Evolutionary conservation across 2,329 filamentous ascomycete species (phyloP), one percentile per base, ranked within the genome.

Genomic region (Diaporthe australafricana): DNA sequence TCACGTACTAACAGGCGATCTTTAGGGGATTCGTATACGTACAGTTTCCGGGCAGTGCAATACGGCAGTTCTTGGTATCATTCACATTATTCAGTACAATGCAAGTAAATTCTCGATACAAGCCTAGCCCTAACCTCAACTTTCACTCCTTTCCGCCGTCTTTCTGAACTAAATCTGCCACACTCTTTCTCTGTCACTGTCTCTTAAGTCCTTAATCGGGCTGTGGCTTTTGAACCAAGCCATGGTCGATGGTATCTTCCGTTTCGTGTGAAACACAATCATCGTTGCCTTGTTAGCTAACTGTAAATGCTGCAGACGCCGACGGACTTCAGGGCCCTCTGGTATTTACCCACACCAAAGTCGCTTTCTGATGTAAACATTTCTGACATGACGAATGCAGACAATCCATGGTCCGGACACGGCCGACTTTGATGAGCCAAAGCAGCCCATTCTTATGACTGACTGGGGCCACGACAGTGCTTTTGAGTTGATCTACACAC

Each of bases 271-370:
- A 35, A 12, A 22, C 17, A 5, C 16, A 7, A 17, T 35, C n/a
- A 2, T 35, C 7, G 16, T 5, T 30, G 3, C 40, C 7, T 40
- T 47, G 25, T 17, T 20, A 5, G n/a, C 60, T 65, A 20, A 65
- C 45, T 20, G 6, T 35, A 17, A 25, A n/a, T n/a, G 2, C 5
- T 50, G n/a, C 48, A 65, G 60, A 91, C 67, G 86, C 89, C 0
- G 91, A 93, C 77, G 91, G 91, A 6, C 83, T 91, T 25, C 89
- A 89, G n/a, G 89, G 88, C 3, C 86, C 90, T 1, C 79, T 92
- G 45, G 83, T 92, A n/a, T n/a, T n/a, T n/a, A 38, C n/a, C 57
- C n/a, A 40, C 11, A 7, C 5, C 42, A 2, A 45, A 9, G 17
- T 1, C 20, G 2, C 5, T 14, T 1, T 22, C n/a, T n/a, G 8